A percentile compares a stretch with the other conserved stretches of the same genome.
These are phyloP conservation scores for Daldinia childiae DNA, from an alignment of 495 filamentous ascomycete species.

Conservation along the genomic window DNA sequence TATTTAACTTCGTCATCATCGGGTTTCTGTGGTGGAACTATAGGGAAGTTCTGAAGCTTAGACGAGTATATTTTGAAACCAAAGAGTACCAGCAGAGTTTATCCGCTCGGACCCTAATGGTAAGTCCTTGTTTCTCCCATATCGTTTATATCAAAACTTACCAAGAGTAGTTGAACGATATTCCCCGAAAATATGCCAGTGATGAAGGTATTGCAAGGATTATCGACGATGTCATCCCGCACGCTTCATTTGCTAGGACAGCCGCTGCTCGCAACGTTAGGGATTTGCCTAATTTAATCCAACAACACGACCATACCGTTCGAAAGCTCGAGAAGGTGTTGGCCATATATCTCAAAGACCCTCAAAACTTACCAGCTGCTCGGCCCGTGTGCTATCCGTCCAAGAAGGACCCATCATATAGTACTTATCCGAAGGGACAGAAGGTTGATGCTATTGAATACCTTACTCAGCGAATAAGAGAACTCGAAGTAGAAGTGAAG, in stretches of 20 bases:
- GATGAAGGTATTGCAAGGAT: conserved; percentile 89
- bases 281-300: conserved; percentile 82
- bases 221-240: conserved; percentile 77
- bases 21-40: conserved; percentile 94
- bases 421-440: conserved; percentile 67
- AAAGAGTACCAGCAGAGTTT: conserved; percentile 89
- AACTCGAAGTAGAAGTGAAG: conserved; percentile 84
- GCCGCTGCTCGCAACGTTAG: conserved; percentile 92
- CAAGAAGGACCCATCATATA: conserved; percentile 70
- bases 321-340: conserved; percentile 81
- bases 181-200: conserved; percentile 74
- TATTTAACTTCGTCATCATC: conserved; percentile 77
- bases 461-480: conserved; percentile 81
- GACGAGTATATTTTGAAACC: conserved; percentile 83
- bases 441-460: conserved; percentile 96
- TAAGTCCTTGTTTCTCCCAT: conserved; percentile 45
- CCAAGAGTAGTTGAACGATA: conserved; percentile 75
- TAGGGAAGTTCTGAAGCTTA: conserved; percentile 70
- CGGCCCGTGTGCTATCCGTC: conserved; percentile 82
- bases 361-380: conserved; percentile 78
- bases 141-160: conserved; percentile 25
- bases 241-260: conserved; percentile 77
- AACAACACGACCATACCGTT: conserved; percentile 83
- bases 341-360: conserved; percentile 89
- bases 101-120: conserved; percentile 90